Evolutionary conservation across 2,329 filamentous ascomycete species (phyloP).

Genomic region (Fusarium illudens): DNA sequence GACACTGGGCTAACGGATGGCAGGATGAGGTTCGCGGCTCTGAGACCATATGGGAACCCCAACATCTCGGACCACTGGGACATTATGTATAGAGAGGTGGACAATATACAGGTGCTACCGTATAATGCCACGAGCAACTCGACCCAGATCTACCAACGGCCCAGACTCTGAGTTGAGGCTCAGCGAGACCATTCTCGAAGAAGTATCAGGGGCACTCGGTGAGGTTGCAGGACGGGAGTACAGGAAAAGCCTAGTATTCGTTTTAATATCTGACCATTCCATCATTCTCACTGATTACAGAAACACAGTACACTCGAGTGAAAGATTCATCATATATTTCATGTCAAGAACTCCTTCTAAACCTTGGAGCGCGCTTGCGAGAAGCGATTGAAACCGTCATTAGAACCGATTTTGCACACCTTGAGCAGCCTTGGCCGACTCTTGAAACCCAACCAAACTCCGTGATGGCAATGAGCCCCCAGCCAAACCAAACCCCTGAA

Average conservation of each 20-base stretch:
- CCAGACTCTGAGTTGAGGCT: slow-evolving; percentile 4
- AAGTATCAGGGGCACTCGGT: background rate
- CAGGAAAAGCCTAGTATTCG: background rate
- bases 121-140: slow-evolving; percentile 42
- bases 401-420: background rate
- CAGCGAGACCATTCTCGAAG: background rate
- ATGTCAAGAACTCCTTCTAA: slow-evolving; percentile 5
- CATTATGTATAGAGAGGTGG: slow-evolving; percentile 45
- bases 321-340: slow-evolving; percentile 7
- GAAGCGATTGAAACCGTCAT: slow-evolving; percentile 8
- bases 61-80: slow-evolving; percentile 54
- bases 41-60: slow-evolving; percentile 54
- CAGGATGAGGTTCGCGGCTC: slow-evolving; percentile 53
- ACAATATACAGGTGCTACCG: slow-evolving; percentile 48
- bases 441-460: slow-evolving; percentile 19
- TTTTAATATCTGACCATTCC: background rate
- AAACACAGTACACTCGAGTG: background rate
- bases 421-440: slow-evolving; percentile 2
- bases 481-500: slow-evolving; percentile 13
- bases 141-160: slow-evolving; percentile 27
- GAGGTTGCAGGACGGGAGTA: background rate
- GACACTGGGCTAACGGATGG: slow-evolving; percentile 13
- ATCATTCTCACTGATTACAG: background rate
- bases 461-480: slow-evolving; percentile 3
- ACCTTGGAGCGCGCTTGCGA: slow-evolving; percentile 8